phyloP scores from a whole-genome alignment of 2,329 filamentous ascomycete genomes.

The Mycosphaerella arachidis region DNA sequence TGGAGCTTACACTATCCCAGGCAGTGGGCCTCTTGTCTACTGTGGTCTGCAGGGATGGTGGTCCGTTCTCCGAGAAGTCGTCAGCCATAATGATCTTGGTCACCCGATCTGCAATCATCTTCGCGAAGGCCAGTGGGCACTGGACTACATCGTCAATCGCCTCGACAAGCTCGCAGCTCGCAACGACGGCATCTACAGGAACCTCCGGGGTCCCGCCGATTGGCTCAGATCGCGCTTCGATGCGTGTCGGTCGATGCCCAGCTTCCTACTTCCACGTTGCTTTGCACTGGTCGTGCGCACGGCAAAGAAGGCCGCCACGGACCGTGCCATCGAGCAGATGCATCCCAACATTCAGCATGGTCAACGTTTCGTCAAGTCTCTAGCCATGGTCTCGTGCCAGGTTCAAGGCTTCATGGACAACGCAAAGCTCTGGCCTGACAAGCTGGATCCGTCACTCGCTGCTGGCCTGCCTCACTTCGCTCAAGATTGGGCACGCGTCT shows the following conservation, averaged over 20 bases:
- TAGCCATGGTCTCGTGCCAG: conserved; percentile 89
- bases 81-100: conserved; percentile 83
- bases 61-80: conserved; percentile 81
- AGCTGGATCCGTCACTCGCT: conserved; percentile 78
- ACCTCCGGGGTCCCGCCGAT: conserved; percentile 60
- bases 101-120: conserved; percentile 93
- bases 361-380: conserved; percentile 81
- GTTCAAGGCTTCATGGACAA: conserved; percentile 85
- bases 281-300: conserved; percentile 86
- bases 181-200: conserved; percentile 51
- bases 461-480: conserved; percentile 93
- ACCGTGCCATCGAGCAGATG: conserved; percentile 74
- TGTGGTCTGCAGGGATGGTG: conserved; percentile 98
- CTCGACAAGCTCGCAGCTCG: conserved; percentile 64
- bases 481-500: conserved; percentile 89
- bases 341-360: conserved; percentile 70
- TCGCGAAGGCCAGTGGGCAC: conserved; percentile 82
- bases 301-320: conserved; percentile 78
- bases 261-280: conserved; percentile 85
- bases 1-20: conserved; percentile 84
- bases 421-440: conserved; percentile 82
- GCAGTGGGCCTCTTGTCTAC: conserved; percentile 80
- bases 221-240: conserved; percentile 86
- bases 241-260: conserved; percentile 77
- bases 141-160: conserved; percentile 80